Conservation (phyloP, 2,329 filamentous ascomycete genomes). For the Zasmidium citrigriseum region DNA sequence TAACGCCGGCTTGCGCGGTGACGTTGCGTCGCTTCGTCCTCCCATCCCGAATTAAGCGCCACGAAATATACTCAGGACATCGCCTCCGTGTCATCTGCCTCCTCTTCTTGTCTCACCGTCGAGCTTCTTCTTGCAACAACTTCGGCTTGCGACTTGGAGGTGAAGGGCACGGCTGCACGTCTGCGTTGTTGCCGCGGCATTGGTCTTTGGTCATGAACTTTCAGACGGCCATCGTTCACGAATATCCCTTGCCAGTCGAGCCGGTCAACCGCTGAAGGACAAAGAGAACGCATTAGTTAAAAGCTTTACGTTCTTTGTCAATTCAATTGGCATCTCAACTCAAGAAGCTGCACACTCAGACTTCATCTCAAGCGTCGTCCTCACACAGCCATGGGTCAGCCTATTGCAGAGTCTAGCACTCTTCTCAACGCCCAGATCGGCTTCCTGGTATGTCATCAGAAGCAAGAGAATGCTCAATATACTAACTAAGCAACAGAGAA, state of each 20-base stretch:
- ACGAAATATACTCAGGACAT: conserved; percentile 4
- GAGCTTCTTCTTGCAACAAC: not conserved
- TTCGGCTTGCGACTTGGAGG: conserved; percentile 1
- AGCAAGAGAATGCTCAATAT: too few relatives aligned
- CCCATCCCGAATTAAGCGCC: conserved; percentile 3
- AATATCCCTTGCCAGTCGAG: conserved; percentile 31
- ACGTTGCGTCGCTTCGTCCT: conserved; percentile 13
- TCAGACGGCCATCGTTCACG: conserved; percentile 25
- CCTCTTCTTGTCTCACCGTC: not conserved
- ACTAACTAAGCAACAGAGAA: conserved; percentile 62
- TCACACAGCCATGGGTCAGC: conserved; percentile 24
- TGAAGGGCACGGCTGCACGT: not conserved
- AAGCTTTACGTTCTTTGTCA: conserved; percentile 12
- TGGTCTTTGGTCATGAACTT: conserved; percentile 28
- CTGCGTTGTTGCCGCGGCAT: not conserved
- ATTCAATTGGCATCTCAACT: not conserved
- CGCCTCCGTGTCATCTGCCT: not conserved
- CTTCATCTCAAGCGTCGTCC: not conserved
- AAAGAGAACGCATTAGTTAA: conserved; percentile 1
- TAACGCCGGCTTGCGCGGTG: conserved; percentile 11
- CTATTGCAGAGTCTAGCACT: conserved; percentile 40
- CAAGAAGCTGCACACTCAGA: not conserved
- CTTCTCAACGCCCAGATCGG: conserved; percentile 51
- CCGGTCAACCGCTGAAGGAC: conserved; percentile 30
- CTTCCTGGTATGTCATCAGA: conserved; percentile 48